Base-by-base conservation (phyloP, 1,284 basidiomycete species). In the Stereum hirsutum region DNA sequence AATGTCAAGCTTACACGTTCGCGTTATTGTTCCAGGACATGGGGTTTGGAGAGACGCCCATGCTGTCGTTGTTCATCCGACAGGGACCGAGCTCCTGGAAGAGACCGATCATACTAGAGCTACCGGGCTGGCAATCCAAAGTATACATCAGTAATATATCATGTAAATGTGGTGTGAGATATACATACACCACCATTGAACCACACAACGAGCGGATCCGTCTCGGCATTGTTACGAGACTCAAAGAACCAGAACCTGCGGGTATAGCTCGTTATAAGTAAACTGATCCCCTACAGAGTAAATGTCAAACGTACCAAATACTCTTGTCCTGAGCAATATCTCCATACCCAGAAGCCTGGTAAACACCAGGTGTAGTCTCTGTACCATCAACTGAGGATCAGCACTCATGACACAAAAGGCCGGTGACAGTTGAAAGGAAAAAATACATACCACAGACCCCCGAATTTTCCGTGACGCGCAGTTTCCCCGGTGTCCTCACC, bases 201-300 rank as follows among this genome's bases (percentile, higher is more conserved):
- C 78, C 79, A 81, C 35, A 81, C 64, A 11, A 73, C 65, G 25
- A 81, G 61, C 24, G 80, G 77, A 3, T 78, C 78, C 3, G 63
- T 72, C 19, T 69, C 66, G 1, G 76, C 65, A 49, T 72, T 71
- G 38, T 73, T 70, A 28, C 78, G 71, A 1, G 80, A 69, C 28
- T 66, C 77, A 49, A 83, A 83, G 59, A 78, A 81, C 78, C 79
- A 81, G 57, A 81, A 81, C n/a, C n/a, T n/a, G n/a, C n/a, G n/a
- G n/a, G n/a, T n/a, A n/a, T n/a, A n/a, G n/a, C n/a, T n/a, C n/a
- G n/a, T n/a, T n/a, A n/a, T n/a, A n/a, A n/a, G n/a, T n/a, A n/a
- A n/a, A n/a, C n/a, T n/a, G n/a, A n/a, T n/a, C n/a, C n/a, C n/a
- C n/a, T n/a, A n/a, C n/a, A n/a, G n/a, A n/a, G n/a, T n/a, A n/a